These are phyloP conservation scores for Candida adriatica DNA, from an alignment of 805 yeast species.

Conservation along the genomic window DNA sequence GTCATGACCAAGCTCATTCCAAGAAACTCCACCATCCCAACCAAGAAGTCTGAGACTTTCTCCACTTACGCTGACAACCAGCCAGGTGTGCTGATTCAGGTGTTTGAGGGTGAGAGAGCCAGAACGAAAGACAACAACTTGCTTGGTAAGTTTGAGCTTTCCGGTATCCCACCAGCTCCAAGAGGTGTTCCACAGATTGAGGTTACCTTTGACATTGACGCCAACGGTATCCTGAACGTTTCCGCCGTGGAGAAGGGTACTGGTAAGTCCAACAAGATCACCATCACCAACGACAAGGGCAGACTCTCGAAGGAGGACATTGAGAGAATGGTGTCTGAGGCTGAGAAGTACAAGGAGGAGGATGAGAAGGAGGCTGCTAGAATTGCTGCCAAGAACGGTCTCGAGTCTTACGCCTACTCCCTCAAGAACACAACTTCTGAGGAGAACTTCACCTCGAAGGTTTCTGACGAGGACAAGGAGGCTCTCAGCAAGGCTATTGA, in stretches of 20 bases:
- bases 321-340: conserved; percentile 96
- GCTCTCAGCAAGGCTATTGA: conserved; percentile 72
- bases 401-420: conserved; percentile 93
- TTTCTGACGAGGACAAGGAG: conserved; percentile 61
- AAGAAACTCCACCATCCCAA: conserved; percentile 95
- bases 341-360: conserved; percentile 95
- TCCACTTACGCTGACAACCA: conserved; percentile 97
- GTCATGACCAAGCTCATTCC: conserved; percentile 97
- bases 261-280: conserved; percentile 94
- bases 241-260: conserved; percentile 98
- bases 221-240: conserved; percentile 95
- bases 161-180: conserved; percentile 98
- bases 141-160: conserved; percentile 92
- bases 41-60: conserved; percentile 95
- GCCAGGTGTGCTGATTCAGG: conserved; percentile 97
- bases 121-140: conserved; percentile 93
- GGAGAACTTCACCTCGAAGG: conserved; percentile 74
- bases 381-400: conserved; percentile 88
- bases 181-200: conserved; percentile 98
- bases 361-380: conserved; percentile 93
- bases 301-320: conserved; percentile 96
- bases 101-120: conserved; percentile 97
- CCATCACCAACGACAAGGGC: conserved; percentile 98
- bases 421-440: conserved; percentile 78
- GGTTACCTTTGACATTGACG: conserved; percentile 95